Base-by-base conservation (phyloP, 805 yeast genomes). In the Nakazawaea holstii region DNA sequence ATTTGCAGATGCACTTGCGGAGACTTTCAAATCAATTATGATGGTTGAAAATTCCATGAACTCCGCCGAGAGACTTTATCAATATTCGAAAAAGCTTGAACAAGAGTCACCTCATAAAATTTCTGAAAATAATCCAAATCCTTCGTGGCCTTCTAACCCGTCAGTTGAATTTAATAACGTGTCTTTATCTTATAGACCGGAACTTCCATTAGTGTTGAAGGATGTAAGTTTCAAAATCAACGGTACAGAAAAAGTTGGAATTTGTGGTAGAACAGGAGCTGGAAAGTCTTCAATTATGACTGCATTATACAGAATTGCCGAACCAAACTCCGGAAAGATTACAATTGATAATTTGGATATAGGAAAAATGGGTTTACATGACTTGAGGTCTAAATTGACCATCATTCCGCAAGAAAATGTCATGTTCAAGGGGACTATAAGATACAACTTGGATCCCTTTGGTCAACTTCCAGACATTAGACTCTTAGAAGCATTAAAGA, bases 351-450 rank as follows among this genome's bases (percentile, higher is more conserved):
- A 81, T 4, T 58, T 84, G 31, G 82, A 88, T 58, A 82, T 83
- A 45, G 62, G 80, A 2, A 64, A 67, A 5, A 60, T 88, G 49
- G 95, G 95, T 0, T 70, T 88, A 33, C 67, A 68, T 47, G 84
- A 82, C 51, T 70, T 88, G 58, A 72, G 96, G 54, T 76, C 85
- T 8, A 77, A 76, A 52, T 70, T 88, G 28, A 76, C 90, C 2
- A 87, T 88, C 52, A 88, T 88, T 60, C 96, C 96, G 3, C 96
- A 89, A 62, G 96, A 88, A 55, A 95, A 96, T 1, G 89, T 86
- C 0, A 65, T 88, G 48, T 88, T 89, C 70, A 79, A 81, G 53
- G 96, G 96, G 14, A 76, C 90, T 0, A 76, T 88, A 39, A 69
- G 95, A 58, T 73, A 75, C 49, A 88, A 87, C 57, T 65, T 87